Evolutionary conservation across 257 asterid species (phyloP), one percentile per base, ranked within the genome.

Genomic region (Primulina huaijiensis): DNA sequence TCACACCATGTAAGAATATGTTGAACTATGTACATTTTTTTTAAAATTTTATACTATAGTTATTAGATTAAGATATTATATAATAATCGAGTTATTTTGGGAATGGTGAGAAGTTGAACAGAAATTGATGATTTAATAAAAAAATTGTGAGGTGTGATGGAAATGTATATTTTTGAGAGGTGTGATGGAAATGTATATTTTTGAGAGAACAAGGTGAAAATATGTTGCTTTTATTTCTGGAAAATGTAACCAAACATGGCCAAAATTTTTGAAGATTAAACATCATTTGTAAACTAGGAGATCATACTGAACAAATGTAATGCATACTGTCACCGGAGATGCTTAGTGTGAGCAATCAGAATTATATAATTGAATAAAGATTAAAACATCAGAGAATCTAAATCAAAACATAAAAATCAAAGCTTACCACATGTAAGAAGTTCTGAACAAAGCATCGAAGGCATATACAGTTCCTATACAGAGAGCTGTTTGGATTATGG

Each of bases 361-460:
- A 3, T 64, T 62, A 70, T 33, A 65, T 30, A 50, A 50, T 17
- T 14, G 20, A 14, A 5, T 14, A 50, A 50, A 16, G 21, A 17
- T 50, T 50, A 6, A 64, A 34, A 11, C 60, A 70, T 57, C 58
- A 9, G 61, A 53, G n/a, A 35, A 67, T 31, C 50, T 16, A 19
- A 70, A 58, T 40, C 21, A 34, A 78, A 57, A 29, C 68, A 46
- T 70, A 67, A 35, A 46, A 65, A 55, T 29, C 53, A 68, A 57
- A 80, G 23, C 89, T 60, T 84, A 90, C 98, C 96, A 87, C 38
- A 23, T 82, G 92, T 64, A 86, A 65, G 79, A 88, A 73, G 68
- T 86, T 85, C 73, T 86, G 93, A 53, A 83, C 60, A 64, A 85
- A 86, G 78, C 83, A 90, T 38, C 92, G 90, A 70, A 86, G 76